Evolutionary conservation across 768 basidiomycete genomes (phyloP).

Genomic region (Mycena sanguinolenta): DNA sequence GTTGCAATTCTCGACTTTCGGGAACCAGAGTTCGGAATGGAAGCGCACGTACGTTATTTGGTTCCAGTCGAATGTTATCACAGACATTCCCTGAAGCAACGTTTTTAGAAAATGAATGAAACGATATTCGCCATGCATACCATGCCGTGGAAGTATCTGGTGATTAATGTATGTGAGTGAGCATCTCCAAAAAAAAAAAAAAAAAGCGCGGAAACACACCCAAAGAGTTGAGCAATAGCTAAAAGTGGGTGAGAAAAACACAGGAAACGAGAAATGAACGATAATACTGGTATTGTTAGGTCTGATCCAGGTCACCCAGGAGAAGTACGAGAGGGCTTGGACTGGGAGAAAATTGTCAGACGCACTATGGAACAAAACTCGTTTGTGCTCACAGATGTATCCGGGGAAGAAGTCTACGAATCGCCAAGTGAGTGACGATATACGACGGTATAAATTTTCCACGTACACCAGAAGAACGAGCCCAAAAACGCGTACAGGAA

Average conservation of each 20-base stretch:
- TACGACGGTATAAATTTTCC: slow-evolving; percentile 40
- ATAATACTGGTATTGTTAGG: slow-evolving; percentile 17
- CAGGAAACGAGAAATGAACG: slow-evolving; percentile 57
- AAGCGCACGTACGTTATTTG: slow-evolving; percentile 54
- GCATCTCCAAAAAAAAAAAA: not conserved
- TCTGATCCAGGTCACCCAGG: slow-evolving; percentile 36
- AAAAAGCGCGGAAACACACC: slow-evolving; percentile 56
- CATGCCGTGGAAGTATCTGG: slow-evolving; percentile 39
- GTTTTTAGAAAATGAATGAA: not conserved
- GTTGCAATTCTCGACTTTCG: slow-evolving; percentile 34
- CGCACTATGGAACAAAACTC: not conserved
- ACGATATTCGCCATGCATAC: slow-evolving; percentile 16
- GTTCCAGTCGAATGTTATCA: slow-evolving; percentile 73
- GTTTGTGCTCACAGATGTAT: slow-evolving; percentile 61
- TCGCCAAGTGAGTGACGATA: not conserved
- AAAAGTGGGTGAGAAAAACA: slow-evolving; percentile 33
- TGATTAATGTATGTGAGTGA: not conserved
- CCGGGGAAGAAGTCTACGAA: slow-evolving; percentile 66
- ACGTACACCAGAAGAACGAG: slow-evolving; percentile 67
- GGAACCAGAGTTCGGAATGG: not conserved
- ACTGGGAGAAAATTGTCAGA: slow-evolving; percentile 40
- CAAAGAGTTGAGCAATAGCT: slow-evolving; percentile 81
- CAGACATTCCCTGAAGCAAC: slow-evolving; percentile 24
- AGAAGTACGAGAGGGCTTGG: slow-evolving; percentile 72
- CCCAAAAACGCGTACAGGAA: slow-evolving; percentile 75